Base-by-base conservation (phyloP, 2,329 filamentous ascomycete genomes). In the Elsinoe fawcettii region DNA sequence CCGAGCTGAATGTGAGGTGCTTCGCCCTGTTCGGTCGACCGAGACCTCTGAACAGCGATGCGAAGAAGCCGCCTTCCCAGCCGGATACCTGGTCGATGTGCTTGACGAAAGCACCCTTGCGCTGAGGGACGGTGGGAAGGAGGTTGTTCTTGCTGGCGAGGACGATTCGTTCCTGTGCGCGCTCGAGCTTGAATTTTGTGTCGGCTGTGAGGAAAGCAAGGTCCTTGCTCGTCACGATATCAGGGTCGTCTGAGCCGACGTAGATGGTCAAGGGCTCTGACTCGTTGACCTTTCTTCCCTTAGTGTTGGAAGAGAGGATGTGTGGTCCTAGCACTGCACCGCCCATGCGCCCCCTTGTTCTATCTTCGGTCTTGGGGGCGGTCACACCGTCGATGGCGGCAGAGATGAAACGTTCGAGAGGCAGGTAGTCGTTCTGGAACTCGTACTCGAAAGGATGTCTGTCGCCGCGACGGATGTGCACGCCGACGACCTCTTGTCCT, bases 51-150 rank as follows among this genome's bases (percentile, higher is more conserved):
- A 95, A 95, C 72, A 93, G 85, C 64, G 83, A 80, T 12, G 81
- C 80, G 71, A 87, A 95, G 75, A 95, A 95, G 1, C 90, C 90
- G 16, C 90, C 89, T 69, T 95, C 89, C 89, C 89, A 95, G 27
- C 89, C 90, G 39, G 88, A 84, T 1, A 84, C 81, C 66, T 90
- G 85, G 59, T 90, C 87, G 34, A 87, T 79, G 67, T 87, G 88
- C 63, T 80, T 82, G 62, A 79, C 78, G 67, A 86, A 81, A 5
- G 79, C 74, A 60, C 81, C 72, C 2, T 71, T 67, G 8, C 66
- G 66, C 7, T 66, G 36, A 4, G 63, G 61, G 3, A 59, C 49
- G 23, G 64, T 62, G 1, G 68, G 68, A 1, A 65, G 63, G 51
- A 80, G 71, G n/a, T 72, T 68, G 9, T 69, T 66, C 66, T 87